phyloP scores from a whole-genome alignment of 208 protist genomes.

The Leishmania lainsoni region DNA sequence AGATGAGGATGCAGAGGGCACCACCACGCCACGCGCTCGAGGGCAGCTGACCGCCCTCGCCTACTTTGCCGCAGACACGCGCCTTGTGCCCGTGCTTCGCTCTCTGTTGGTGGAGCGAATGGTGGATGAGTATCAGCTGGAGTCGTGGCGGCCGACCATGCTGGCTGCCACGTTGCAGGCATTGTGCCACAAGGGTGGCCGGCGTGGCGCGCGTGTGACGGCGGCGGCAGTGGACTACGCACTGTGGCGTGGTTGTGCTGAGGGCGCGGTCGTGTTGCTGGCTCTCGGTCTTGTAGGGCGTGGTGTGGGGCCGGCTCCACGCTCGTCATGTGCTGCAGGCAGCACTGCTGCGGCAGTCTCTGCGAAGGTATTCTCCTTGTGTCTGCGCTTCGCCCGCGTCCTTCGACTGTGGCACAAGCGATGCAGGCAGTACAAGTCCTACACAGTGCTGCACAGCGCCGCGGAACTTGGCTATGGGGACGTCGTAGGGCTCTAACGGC shows the following conservation, averaged over 20 bases:
- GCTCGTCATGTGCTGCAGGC: constrained; percentile 5
- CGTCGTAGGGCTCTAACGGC: constrained; percentile 40
- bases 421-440: constrained; percentile 23
- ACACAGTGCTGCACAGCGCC: constrained; percentile 76
- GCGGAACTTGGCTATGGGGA: constrained; percentile 51
- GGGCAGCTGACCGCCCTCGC: constrained; percentile 54
- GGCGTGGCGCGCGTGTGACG: constrained; percentile 14
- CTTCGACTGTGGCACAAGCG: constrained; percentile 26
- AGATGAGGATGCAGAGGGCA: not conserved
- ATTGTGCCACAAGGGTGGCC: constrained; percentile 20
- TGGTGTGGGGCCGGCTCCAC: constrained; percentile 22
- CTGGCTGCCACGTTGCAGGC: constrained; percentile 29
- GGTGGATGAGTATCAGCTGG: constrained; percentile 28
- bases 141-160: constrained; percentile 26
- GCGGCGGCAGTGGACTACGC: constrained; percentile 64
- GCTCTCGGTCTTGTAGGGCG: constrained; percentile 49
- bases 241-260: constrained; percentile 42
- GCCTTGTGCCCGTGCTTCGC: constrained; percentile 48
- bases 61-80: constrained; percentile 41
- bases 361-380: not conserved
- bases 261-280: constrained; percentile 62
- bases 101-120: constrained; percentile 43
- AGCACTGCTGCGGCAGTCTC: not conserved
- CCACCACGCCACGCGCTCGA: constrained; percentile 5
- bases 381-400: constrained; percentile 10